Percentiles rank a stretch among this genome's conserved stretches.
Evolutionary conservation across 2,329 filamentous ascomycete species (phyloP).

Genomic region (Sphaerostilbella broomeana): DNA sequence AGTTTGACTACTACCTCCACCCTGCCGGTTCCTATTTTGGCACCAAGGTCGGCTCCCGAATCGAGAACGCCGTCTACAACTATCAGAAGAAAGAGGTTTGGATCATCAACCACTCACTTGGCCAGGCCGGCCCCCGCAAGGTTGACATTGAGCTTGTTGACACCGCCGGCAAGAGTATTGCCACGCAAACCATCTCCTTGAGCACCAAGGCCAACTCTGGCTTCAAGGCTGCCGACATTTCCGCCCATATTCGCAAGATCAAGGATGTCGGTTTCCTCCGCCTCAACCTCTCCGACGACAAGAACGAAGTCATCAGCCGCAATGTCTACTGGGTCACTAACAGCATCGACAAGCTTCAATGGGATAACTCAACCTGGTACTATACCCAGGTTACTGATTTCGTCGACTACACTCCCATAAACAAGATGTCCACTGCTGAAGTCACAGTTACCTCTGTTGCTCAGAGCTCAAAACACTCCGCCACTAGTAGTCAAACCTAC

Average conservation of each 20-base stretch:
- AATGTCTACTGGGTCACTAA: constrained; percentile 55
- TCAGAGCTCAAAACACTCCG: constrained; percentile 6
- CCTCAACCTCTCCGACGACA: constrained; percentile 36
- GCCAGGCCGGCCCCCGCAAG: constrained; percentile 31
- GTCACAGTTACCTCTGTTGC: constrained; percentile 25
- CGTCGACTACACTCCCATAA: constrained; percentile 41
- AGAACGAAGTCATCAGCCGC: constrained; percentile 36
- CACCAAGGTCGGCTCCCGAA: constrained; percentile 42
- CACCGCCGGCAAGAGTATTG: constrained; percentile 37
- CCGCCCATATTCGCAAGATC: constrained; percentile 22
- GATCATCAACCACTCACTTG: constrained; percentile 48
- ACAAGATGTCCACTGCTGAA: constrained; percentile 30
- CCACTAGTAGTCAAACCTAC: constrained; percentile 9
- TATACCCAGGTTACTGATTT: constrained; percentile 49
- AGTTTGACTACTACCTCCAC: constrained; percentile 57
- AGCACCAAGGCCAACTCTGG: constrained; percentile 38
- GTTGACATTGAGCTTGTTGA: constrained; percentile 46
- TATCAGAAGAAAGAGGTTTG: constrained; percentile 41
- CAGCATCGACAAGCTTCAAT: constrained; percentile 43
- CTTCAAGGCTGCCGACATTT: constrained; percentile 25
- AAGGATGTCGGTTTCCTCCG: constrained; percentile 44
- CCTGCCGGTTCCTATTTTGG: constrained; percentile 55
- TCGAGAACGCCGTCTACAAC: constrained; percentile 51
- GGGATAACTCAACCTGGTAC: constrained; percentile 53
- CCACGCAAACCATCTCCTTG: constrained; percentile 23